Evolutionary conservation across 2,329 filamentous ascomycete genomes (phyloP), one percentile per base, ranked within the genome.

Genomic region (Emmonsiellopsis sp.): DNA sequence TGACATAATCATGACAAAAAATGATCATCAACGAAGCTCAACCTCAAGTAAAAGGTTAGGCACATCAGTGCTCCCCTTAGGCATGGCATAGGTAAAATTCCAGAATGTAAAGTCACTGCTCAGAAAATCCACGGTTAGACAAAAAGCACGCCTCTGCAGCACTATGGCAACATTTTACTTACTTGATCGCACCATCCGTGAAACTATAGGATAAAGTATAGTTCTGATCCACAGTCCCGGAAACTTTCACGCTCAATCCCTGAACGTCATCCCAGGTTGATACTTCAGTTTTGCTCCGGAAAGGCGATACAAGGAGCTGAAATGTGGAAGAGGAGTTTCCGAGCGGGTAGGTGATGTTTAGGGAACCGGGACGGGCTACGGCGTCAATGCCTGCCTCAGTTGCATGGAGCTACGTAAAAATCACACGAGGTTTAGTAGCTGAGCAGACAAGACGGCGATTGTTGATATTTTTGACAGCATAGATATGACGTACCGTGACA

Each of bases 301-400:
- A 0, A 82, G 71, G 2, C 79, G 58, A 26, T 82, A 71, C 1
- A 71, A 74, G 61, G 82, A 82, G 13, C 73, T 65, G 26, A 37
- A 16, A 15, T 11, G 46, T 32, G 10, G 26, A 32, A 3, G 66
- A 67, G 0, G 68, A 61, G 43, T 75, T 79, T 1, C 79, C 80
- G 11, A 67, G 58, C 0, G 81, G 81, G 57, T 84, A 84, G 0
- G 74, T 73, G 2, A 84, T 62, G 9, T 71, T 73, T 6, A 85
- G 65, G 0, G 59, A 64, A 9, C 69, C 64, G 0, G 75, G 71
- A 2, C 67, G 64, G 0, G 78, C 74, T 30, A 71, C 62, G 0
- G 70, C 67, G 37, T 75, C 60, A 45, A 79, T 61, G 5, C 69
- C 63, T 34, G 61, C 63, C 54, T 76, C 70, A 0, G 69, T 71